Percentiles rank a stretch among this genome's conserved stretches.
Conservation (phyloP, 108 stramenopile genomes). For the Stephanodiscus triporus region DNA sequence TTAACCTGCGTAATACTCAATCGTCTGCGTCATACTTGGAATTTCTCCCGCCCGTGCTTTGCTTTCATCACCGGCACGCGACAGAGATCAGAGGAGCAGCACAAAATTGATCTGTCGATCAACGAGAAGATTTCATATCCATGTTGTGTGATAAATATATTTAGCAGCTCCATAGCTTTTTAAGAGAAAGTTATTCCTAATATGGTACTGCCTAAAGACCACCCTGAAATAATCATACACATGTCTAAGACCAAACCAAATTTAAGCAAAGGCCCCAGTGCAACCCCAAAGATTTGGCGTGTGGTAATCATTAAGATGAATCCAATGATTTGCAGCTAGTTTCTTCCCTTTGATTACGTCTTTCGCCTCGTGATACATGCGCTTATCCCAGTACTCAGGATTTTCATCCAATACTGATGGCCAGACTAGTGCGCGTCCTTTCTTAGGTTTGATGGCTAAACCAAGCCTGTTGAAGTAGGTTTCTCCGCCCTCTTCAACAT, state of each 20-base stretch:
- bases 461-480: conserved; percentile 72
- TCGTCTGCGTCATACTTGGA: no score
- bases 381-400: conserved; percentile 49
- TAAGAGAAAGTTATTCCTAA: background rate
- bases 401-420: conserved; percentile 68
- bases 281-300: conserved; percentile 80
- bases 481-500: conserved; percentile 90
- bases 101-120: conserved; percentile 10
- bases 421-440: conserved; percentile 80
- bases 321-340: conserved; percentile 86
- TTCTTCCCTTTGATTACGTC: conserved; percentile 79
- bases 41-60: no score
- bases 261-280: conserved; percentile 56
- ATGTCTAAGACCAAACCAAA: background rate
- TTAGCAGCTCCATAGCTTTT: no score
- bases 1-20: no score
- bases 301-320: conserved; percentile 71
- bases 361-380: conserved; percentile 73
- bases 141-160: background rate
- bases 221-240: background rate
- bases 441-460: conserved; percentile 58
- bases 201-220: no score
- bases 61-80: no score
- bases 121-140: background rate
- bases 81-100: conserved; percentile 3